Percentiles rank a stretch among this genome's conserved stretches.
phyloP scores from a whole-genome alignment of 2,329 filamentous ascomycete species.

The Fusarium begoniae region DNA sequence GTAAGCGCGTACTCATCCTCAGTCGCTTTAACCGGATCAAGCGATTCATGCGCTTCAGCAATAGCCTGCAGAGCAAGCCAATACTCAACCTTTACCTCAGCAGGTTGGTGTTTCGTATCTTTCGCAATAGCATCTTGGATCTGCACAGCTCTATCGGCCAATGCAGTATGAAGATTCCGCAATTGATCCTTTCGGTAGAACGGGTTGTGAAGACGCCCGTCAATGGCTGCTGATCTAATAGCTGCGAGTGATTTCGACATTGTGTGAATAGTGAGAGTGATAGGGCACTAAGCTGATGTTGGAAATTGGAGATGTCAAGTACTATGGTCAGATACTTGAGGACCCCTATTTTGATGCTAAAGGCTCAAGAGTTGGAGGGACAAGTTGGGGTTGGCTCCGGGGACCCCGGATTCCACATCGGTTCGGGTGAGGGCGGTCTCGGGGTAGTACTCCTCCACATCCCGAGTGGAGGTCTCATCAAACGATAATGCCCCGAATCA shows the following conservation, averaged over 20 bases:
- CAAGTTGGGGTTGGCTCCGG: neutral
- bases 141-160: conserved; percentile 13
- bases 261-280: neutral
- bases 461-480: conserved; percentile 19
- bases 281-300: neutral
- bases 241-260: conserved; percentile 32
- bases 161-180: conserved; percentile 10
- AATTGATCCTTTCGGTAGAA: conserved; percentile 36
- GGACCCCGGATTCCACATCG: conserved; percentile 7
- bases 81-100: conserved; percentile 35
- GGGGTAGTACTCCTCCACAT: conserved; percentile 16
- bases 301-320: neutral
- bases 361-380: neutral
- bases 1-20: conserved; percentile 29
- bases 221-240: conserved; percentile 29
- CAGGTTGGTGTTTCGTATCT: conserved; percentile 22
- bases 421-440: conserved; percentile 11
- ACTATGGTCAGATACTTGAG: neutral
- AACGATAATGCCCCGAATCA: neutral
- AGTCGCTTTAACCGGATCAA: conserved; percentile 17
- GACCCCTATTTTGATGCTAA: neutral
- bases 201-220: conserved; percentile 32
- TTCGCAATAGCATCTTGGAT: conserved; percentile 34
- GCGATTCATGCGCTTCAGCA: conserved; percentile 13
- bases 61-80: conserved; percentile 34